A percentile compares a stretch with the other conserved stretches of the same genome.
phyloP scores from a whole-genome alignment of 129 eudicot species.

The Artemisia argyi region DNA sequence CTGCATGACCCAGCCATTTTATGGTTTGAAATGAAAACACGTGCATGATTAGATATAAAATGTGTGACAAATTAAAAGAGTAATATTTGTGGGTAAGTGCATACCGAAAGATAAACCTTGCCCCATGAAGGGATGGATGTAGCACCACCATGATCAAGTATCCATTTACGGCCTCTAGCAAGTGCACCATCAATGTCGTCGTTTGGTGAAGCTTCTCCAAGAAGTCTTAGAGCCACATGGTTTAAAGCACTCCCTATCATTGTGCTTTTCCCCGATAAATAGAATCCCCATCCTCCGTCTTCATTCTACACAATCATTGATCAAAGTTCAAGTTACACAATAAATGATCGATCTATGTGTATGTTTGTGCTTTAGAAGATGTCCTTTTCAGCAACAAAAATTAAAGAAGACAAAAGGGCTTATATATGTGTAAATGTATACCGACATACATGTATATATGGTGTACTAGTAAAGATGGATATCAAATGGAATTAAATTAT shows the following conservation, averaged over 20 bases:
- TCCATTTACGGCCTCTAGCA: constrained; percentile 30
- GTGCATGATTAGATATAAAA: background rate
- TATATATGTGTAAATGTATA: too few relatives aligned
- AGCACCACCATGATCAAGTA: constrained; percentile 34
- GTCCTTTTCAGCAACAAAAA: too few relatives aligned
- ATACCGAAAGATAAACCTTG: constrained; percentile 31
- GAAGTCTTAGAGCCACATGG: constrained; percentile 32
- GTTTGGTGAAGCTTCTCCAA: constrained; percentile 24
- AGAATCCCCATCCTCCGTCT: constrained; percentile 45
- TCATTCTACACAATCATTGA: constrained; percentile 24
- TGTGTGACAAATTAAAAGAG: too few relatives aligned
- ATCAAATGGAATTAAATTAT: too few relatives aligned
- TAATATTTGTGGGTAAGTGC: background rate
- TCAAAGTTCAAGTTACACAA: background rate
- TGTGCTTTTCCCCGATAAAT: constrained; percentile 28
- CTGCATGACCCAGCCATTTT: too few relatives aligned
- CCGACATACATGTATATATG: too few relatives aligned
- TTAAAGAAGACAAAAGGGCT: too few relatives aligned
- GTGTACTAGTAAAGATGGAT: too few relatives aligned
- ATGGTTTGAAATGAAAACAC: background rate
- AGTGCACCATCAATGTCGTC: constrained; percentile 14
- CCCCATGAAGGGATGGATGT: constrained; percentile 38
- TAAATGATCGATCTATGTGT: too few relatives aligned
- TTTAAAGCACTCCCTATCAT: constrained; percentile 32
- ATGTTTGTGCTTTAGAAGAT: too few relatives aligned